A percentile compares a stretch with the other conserved stretches of the same genome.
Conservation (phyloP, 345 rosid species). For the Eutrema yunnanense region DNA sequence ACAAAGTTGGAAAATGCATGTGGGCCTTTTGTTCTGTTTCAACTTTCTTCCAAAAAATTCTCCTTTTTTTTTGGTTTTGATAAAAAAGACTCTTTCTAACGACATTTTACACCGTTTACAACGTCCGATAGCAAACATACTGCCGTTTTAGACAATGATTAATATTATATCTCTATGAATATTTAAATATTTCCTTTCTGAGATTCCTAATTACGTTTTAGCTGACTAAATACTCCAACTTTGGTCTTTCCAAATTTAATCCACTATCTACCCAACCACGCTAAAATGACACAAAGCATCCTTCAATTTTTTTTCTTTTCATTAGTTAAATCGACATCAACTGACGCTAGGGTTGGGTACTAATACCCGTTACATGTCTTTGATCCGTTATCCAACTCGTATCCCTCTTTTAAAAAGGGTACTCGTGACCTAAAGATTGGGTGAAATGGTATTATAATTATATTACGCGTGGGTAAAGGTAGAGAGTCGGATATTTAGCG, state of each 20-base stretch:
- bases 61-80: neutral
- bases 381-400: too few species aligned
- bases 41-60: neutral
- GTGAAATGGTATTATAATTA: too few species aligned
- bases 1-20: neutral
- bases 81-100: neutral
- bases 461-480: too few species aligned
- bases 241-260: conserved; percentile 1
- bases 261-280: conserved; percentile 5
- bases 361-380: too few species aligned
- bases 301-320: neutral
- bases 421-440: too few species aligned
- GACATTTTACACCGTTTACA: neutral
- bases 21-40: neutral
- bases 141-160: neutral
- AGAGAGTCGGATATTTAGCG: too few species aligned
- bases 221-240: neutral
- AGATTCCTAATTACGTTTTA: neutral
- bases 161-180: neutral
- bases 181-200: neutral
- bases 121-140: neutral
- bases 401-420: too few species aligned
- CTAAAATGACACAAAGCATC: neutral
- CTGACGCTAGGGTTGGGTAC: neutral
- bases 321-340: neutral